Conservation (phyloP, 495 filamentous ascomycete species). For the Hyaloscypha bicolor region DNA sequence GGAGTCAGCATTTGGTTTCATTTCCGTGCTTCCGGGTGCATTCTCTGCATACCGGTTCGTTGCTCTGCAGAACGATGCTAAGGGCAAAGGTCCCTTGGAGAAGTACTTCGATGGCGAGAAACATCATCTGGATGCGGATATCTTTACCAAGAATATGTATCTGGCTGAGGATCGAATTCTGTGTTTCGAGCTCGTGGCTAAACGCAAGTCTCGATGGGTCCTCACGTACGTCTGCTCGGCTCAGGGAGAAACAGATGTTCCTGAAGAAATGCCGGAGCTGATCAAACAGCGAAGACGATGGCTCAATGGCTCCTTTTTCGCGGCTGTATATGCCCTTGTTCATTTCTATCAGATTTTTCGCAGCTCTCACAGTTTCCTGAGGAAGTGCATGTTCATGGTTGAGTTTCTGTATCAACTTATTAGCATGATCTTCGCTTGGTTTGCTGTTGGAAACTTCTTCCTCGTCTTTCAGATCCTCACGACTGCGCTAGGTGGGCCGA, state of each 20-base stretch:
- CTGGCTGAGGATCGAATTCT: conserved; percentile 90
- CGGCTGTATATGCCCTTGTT: conserved; percentile 92
- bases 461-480: conserved; percentile 70
- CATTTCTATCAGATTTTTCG: conserved; percentile 91
- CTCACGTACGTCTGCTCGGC: conserved; percentile 93
- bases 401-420: conserved; percentile 94
- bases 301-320: conserved; percentile 98
- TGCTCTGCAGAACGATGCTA: conserved; percentile 33
- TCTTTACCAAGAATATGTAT: conserved; percentile 48
- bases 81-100: conserved; percentile 41
- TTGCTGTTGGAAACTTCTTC: conserved; percentile 65
- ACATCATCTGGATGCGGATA: conserved; percentile 41
- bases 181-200: conserved; percentile 98
- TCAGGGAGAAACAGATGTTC: conserved; percentile 96
- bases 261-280: conserved; percentile 87
- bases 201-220: conserved; percentile 90
- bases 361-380: conserved; percentile 83
- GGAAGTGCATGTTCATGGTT: conserved; percentile 88
- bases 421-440: conserved; percentile 89
- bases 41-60: conserved; percentile 45
- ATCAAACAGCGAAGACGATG: conserved; percentile 92
- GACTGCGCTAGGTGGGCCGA: conserved; percentile 72
- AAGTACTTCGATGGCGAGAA: conserved; percentile 46
- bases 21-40: conserved; percentile 45
- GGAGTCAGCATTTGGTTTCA: conserved; percentile 44